These are phyloP conservation scores for Saturnispora halmiae DNA, from an alignment of 805 yeast genomes.

Conservation along the genomic window DNA sequence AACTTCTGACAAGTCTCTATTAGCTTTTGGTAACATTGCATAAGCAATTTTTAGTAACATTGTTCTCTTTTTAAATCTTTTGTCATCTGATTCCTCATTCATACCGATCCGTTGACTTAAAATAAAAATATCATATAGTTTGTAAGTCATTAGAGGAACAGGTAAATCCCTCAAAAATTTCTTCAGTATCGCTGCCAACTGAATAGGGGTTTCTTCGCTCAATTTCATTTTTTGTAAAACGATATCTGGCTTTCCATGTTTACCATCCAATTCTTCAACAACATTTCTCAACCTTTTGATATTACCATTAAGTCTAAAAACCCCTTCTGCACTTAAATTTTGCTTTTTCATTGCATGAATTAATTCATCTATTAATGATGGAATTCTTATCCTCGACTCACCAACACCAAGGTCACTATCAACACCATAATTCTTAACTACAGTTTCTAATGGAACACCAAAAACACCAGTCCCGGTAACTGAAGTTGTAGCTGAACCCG, in stretches of 20 bases:
- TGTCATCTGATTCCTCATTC: constrained; percentile 5
- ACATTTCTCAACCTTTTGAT: constrained; percentile 70
- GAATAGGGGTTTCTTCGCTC: constrained; percentile 71
- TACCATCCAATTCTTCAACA: constrained; percentile 59
- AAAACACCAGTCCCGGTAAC: constrained; percentile 44
- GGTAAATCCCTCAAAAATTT: constrained; percentile 90
- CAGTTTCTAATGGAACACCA: constrained; percentile 63
- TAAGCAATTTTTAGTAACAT: constrained; percentile 55
- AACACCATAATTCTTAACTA: constrained; percentile 64
- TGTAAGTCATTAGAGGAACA: constrained; percentile 74
- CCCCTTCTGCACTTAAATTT: constrained; percentile 94
- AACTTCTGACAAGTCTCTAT: constrained; percentile 82
- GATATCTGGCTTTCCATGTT: constrained; percentile 49
- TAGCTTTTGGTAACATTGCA: constrained; percentile 69
- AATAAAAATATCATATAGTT: constrained; percentile 72
- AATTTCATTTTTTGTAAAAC: constrained; percentile 47
- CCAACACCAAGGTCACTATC: constrained; percentile 83
- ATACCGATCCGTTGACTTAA: constrained; percentile 44
- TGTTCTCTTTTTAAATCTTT: constrained; percentile 31
- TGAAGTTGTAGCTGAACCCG: constrained; percentile 15
- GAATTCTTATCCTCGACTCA: constrained; percentile 69
- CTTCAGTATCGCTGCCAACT: constrained; percentile 85
- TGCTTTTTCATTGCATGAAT: constrained; percentile 75
- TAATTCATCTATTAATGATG: constrained; percentile 79
- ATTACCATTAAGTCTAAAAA: constrained; percentile 93